Evolutionary conservation across 768 basidiomycete species (phyloP).

Genomic region (Xerocomus spinulosus): DNA sequence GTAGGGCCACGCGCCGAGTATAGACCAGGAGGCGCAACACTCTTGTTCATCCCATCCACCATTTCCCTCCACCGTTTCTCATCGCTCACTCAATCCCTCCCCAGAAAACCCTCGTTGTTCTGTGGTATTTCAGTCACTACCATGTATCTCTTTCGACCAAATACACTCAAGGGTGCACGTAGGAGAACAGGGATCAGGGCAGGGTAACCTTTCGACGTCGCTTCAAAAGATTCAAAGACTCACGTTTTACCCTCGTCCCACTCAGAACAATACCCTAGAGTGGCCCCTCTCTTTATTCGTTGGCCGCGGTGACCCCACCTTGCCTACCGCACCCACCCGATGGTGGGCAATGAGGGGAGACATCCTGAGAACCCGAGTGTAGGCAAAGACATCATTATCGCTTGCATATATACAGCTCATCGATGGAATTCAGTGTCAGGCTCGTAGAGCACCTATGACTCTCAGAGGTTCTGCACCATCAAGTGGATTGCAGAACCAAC

Average conservation of each 20-base stretch:
- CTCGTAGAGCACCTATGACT: background rate
- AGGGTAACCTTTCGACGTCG: slow-evolving; percentile 17
- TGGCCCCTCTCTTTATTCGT: background rate
- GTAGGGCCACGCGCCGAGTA: slow-evolving; percentile 29
- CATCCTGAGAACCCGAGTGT: slow-evolving; percentile 1
- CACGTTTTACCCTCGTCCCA: background rate
- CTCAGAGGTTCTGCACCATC: slow-evolving; percentile 3
- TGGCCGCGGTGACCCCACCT: background rate
- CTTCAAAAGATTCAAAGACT: slow-evolving; percentile 8
- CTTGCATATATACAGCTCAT: slow-evolving; percentile 16
- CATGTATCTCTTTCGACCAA: background rate
- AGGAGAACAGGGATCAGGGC: slow-evolving; percentile 23
- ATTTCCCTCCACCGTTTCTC: slow-evolving; percentile 26
- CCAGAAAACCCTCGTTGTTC: background rate
- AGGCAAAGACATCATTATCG: slow-evolving; percentile 6
- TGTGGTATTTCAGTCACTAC: background rate
- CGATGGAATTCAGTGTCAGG: background rate
- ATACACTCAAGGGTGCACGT: background rate
- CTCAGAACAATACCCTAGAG: background rate
- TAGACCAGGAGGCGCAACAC: slow-evolving; percentile 28
- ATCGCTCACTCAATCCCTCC: slow-evolving; percentile 21
- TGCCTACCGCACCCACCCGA: slow-evolving; percentile 17
- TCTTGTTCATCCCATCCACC: slow-evolving; percentile 32
- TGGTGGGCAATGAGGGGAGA: slow-evolving; percentile 17
- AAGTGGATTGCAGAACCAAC: slow-evolving; percentile 6